Evolutionary conservation across 2,329 filamentous ascomycete species (phyloP).

Genomic region (Nemania sp.): DNA sequence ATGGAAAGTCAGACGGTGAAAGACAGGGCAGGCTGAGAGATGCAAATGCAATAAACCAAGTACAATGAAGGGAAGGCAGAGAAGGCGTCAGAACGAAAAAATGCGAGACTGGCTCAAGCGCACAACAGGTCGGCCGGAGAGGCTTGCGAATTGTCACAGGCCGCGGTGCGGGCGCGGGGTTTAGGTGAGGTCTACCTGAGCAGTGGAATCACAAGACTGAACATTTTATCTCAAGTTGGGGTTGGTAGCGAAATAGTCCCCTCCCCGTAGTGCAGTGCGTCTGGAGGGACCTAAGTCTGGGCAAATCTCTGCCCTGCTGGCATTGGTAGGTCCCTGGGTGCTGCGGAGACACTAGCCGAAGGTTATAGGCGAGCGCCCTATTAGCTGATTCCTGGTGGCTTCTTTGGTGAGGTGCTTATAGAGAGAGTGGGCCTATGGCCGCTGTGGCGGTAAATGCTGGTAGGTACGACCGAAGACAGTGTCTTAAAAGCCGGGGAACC

Average conservation of each 20-base stretch:
- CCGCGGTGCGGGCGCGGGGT: constrained; percentile 28
- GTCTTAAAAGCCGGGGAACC: constrained; percentile 26
- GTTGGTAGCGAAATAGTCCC: no score
- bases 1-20: background rate
- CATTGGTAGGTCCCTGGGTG: background rate
- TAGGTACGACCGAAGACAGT: constrained; percentile 22
- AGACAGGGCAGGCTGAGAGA: background rate
- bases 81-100: background rate
- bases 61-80: background rate
- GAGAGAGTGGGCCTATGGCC: constrained; percentile 6
- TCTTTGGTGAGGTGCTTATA: background rate
- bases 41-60: constrained; percentile 9
- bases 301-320: constrained; percentile 12
- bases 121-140: no score
- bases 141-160: no score
- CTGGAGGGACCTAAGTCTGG: background rate
- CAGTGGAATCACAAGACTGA: constrained; percentile 10
- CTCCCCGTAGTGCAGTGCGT: no score
- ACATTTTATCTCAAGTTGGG: constrained; percentile 14
- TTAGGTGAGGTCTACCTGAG: constrained; percentile 3
- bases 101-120: constrained; percentile 28
- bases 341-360: background rate
- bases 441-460: constrained; percentile 18
- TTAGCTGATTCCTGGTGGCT: background rate
- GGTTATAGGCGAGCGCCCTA: background rate